Percentiles rank a stretch among this genome's conserved stretches.
Conservation (phyloP, 1,284 basidiomycete species). For the Trichosporon asahii region DNA sequence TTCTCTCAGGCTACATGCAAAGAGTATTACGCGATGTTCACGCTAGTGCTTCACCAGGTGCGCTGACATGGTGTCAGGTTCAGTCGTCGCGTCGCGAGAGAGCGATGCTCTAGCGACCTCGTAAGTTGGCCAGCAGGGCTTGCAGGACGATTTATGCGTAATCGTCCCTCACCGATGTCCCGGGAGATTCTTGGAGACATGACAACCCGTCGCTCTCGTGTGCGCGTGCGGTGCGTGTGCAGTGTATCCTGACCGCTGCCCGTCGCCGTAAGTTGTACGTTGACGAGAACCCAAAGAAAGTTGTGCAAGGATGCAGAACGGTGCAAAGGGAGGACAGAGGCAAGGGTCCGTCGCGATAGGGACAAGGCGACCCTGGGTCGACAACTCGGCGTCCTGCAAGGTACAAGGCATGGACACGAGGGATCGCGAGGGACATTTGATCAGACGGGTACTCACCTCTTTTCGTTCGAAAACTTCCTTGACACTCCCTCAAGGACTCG, state of each 20-base stretch:
- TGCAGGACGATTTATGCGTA: background rate
- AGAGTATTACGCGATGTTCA: too few relatives aligned
- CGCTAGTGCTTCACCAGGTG: too few relatives aligned
- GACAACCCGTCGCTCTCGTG: background rate
- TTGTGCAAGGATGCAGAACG: too few relatives aligned
- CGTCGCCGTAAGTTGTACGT: background rate
- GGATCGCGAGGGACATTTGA: too few relatives aligned
- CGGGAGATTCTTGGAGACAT: background rate
- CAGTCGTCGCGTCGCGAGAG: too few relatives aligned
- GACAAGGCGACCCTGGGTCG: background rate
- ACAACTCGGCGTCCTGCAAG: background rate
- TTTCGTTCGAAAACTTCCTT: background rate
- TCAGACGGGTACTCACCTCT: background rate
- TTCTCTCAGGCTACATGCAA: too few relatives aligned
- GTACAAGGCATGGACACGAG: too few relatives aligned
- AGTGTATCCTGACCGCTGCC: background rate
- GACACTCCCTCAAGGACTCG: background rate
- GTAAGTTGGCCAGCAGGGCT: background rate
- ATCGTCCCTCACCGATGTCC: background rate
- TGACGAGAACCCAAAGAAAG: background rate
- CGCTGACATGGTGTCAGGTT: too few relatives aligned
- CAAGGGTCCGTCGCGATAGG: background rate
- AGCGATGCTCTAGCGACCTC: too few relatives aligned
- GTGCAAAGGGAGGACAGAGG: background rate
- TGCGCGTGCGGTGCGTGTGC: too few relatives aligned